Base-by-base conservation (phyloP, 2,329 filamentous ascomycete species). In the Madurella mycetomatis region DNA sequence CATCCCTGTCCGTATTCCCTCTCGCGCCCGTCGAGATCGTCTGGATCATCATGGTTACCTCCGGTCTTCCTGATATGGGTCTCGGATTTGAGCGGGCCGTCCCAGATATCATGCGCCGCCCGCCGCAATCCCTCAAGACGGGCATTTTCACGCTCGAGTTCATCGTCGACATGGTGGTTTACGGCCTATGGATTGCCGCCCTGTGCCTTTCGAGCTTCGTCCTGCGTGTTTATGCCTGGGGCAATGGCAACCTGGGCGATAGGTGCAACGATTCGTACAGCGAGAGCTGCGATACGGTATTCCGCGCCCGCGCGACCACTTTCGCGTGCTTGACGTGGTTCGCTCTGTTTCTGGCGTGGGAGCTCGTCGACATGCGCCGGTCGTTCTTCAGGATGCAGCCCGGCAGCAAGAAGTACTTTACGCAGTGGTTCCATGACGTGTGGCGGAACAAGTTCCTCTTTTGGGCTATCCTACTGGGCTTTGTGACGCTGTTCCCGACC, bases 31-130 rank as follows among this genome's bases (percentile, higher is more conserved):
- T 90, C 7, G 85, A 90, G 65, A 88, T 90, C 62, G 78, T 90
- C 31, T 90, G 86, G 87, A 84, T 87, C 57, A 90, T 89, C 66
- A 82, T 90, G 67, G 80, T 89, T 54, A 90, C 86, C 0, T 87
- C 84, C 1, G 86, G 83, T 7, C 80, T 88, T 56, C 78, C 87
- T 0, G 87, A 87, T 44, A 83, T 90, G 64, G 87, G 86, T 49
- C 77, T 90, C 0, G 87, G 86, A 1, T 82, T 89, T 56, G 87
- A 90, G 65, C 78, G 83, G 56, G 84, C 85, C 0, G 79, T 83
- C 15, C 81, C 84, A 0, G 85, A 89, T 64, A 83, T 90, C 59
- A 81, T 89, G 65, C 66, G 73, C 1, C 83, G 86, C 0, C 83
- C 84, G 1, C 87, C 86, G 5, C 83, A 86, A 55, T 76, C 75